A percentile compares a stretch with the other conserved stretches of the same genome.
phyloP scores from a whole-genome alignment of 2,329 filamentous ascomycete species.

The Fusarium subtropicale region DNA sequence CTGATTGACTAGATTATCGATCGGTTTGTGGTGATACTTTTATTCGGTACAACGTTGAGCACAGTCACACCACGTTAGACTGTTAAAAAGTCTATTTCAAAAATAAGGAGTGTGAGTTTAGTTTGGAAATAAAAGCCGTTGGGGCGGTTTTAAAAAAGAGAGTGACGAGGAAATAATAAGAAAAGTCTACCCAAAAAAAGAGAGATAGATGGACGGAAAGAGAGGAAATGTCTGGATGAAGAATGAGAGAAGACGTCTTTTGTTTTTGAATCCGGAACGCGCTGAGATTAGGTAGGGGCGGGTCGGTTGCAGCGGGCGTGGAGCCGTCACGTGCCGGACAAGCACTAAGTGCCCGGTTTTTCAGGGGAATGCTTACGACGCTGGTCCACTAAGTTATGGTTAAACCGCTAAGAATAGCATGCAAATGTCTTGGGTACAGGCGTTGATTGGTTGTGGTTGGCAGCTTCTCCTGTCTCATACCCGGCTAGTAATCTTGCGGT shows the following conservation, averaged over 20 bases:
- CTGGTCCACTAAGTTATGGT: slow-evolving; percentile 32
- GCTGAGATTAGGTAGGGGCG: slow-evolving; percentile 42
- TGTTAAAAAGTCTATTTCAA: slow-evolving; percentile 24
- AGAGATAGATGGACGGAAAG: slow-evolving; percentile 27
- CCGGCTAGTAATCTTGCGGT: slow-evolving; percentile 40
- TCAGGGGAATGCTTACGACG: slow-evolving; percentile 43
- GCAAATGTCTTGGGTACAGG: slow-evolving; percentile 8
- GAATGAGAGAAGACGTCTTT: slow-evolving; percentile 30
- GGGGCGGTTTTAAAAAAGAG: slow-evolving; percentile 41
- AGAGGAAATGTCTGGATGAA: slow-evolving; percentile 19
- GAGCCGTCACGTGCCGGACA: slow-evolving; percentile 37
- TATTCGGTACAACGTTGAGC: slow-evolving; percentile 32
- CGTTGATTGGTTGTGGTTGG: slow-evolving; percentile 35
- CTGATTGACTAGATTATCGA: slow-evolving; percentile 38
- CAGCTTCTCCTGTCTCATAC: slow-evolving; percentile 42
- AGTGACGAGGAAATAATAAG: slow-evolving; percentile 43
- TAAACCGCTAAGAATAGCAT: slow-evolving; percentile 43
- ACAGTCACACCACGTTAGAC: slow-evolving; percentile 28
- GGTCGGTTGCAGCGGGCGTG: slow-evolving; percentile 16
- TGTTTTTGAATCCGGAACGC: slow-evolving; percentile 40
- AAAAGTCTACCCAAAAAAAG: slow-evolving; percentile 38
- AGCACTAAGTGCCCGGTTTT: slow-evolving; percentile 39
- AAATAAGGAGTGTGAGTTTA: slow-evolving; percentile 33
- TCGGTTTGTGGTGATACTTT: slow-evolving; percentile 26
- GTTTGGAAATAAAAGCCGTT: slow-evolving; percentile 32